Evolutionary conservation across 2,329 filamentous ascomycete species (phyloP).

Genomic region (Chaetoscypha palmicola): DNA sequence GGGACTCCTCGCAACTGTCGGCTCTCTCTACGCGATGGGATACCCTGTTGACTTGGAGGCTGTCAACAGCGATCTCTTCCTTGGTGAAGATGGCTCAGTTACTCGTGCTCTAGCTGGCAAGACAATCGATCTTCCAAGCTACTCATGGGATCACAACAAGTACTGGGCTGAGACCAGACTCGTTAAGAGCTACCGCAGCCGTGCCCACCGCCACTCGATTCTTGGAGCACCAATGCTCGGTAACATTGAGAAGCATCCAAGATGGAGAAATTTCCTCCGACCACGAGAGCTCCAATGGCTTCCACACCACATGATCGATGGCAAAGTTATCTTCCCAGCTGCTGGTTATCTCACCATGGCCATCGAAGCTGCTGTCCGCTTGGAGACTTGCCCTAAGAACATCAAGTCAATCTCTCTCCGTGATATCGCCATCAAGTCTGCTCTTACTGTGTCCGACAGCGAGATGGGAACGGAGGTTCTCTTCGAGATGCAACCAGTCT

Average conservation of each 20-base stretch:
- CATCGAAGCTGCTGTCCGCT: constrained; percentile 21
- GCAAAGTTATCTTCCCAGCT: constrained; percentile 23
- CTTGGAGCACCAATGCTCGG: constrained; percentile 2
- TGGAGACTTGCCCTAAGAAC: constrained; percentile 5
- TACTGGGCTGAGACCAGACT: constrained; percentile 5
- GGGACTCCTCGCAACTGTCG: constrained; percentile 1
- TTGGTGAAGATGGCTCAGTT: not conserved
- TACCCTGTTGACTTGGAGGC: constrained; percentile 3
- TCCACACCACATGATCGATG: constrained; percentile 22
- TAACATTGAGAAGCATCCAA: constrained; percentile 2
- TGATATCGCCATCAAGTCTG: constrained; percentile 4
- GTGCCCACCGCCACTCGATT: constrained; percentile 2
- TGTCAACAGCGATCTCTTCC: constrained; percentile 3
- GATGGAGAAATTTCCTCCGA: constrained; percentile 3
- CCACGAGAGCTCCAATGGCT: constrained; percentile 25
- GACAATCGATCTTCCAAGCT: constrained; percentile 2
- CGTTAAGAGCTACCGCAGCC: constrained; percentile 2
- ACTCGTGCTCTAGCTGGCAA: constrained; percentile 1
- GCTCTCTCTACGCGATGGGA: constrained; percentile 1
- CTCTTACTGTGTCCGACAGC: constrained; percentile 5
- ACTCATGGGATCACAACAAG: constrained; percentile 4
- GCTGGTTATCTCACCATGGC: constrained; percentile 28
- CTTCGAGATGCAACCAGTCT: constrained; percentile 5
- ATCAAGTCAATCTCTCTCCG: constrained; percentile 3
- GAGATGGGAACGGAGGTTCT: constrained; percentile 4